These are phyloP conservation scores for Halophytophthora polymorphica DNA, from an alignment of 352 stramenopile genomes.

Conservation along the genomic window DNA sequence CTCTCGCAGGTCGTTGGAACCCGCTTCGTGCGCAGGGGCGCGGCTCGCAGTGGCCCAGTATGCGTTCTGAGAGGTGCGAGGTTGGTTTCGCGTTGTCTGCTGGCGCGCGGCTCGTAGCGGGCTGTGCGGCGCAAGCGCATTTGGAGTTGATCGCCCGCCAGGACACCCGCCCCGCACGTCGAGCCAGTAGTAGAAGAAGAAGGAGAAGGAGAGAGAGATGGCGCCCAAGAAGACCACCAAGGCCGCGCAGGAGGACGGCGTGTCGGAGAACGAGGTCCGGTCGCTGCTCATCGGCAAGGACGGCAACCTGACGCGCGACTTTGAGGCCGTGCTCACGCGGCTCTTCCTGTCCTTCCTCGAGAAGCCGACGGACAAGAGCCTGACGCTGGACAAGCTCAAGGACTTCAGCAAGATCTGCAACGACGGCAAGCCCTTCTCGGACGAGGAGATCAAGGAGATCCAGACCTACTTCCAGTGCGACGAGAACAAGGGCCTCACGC, in stretches of 20 bases:
- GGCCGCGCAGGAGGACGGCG: conserved; percentile 39
- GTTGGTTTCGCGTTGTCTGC: not conserved
- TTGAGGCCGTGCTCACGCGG: conserved; percentile 81
- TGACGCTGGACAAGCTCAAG: conserved; percentile 85
- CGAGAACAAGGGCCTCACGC: conserved; percentile 87
- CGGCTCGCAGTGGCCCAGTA: not conserved
- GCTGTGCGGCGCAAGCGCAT: conserved; percentile 15
- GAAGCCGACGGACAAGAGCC: conserved; percentile 68
- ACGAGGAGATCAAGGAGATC: conserved; percentile 89
- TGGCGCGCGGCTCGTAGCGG: conserved; percentile 15
- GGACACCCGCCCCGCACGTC: conserved; percentile 1
- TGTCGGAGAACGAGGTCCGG: conserved; percentile 83
- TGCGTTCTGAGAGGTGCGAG: not conserved
- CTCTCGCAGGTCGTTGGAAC: conserved; percentile 12
- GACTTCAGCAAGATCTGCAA: conserved; percentile 90
- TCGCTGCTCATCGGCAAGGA: conserved; percentile 81
- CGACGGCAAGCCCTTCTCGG: conserved; percentile 84
- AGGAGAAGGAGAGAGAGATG: conserved; percentile 27
- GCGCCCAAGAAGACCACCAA: conserved; percentile 53
- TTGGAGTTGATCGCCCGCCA: conserved; percentile 27
- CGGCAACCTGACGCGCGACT: conserved; percentile 80
- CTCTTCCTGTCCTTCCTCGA: conserved; percentile 86
- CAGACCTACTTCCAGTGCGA: conserved; percentile 91
- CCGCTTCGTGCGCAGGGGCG: too few species aligned
- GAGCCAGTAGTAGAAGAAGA: not conserved